Percentiles rank a stretch among this genome's conserved stretches.
Conservation (phyloP, 2,329 filamentous ascomycete species). For the Hypomyces rosellus region DNA sequence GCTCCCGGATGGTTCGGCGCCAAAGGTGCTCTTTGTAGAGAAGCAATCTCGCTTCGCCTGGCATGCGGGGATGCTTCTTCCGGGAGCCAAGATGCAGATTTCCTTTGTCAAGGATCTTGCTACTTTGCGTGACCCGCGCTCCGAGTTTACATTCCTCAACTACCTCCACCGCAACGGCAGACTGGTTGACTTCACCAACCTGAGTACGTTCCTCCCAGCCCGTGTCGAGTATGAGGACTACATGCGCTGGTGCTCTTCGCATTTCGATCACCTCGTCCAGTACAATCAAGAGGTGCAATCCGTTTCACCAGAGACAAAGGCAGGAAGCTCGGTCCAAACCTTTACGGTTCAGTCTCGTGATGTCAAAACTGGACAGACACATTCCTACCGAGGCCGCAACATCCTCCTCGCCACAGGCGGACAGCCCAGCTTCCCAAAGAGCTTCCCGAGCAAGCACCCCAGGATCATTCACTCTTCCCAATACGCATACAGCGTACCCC, state of each 20-base stretch:
- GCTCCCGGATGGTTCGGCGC: constrained; percentile 37
- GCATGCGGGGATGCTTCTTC: constrained; percentile 93
- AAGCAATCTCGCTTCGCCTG: constrained; percentile 78
- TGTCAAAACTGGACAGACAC: constrained; percentile 46
- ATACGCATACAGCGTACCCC: constrained; percentile 61
- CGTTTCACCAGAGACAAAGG: constrained; percentile 51
- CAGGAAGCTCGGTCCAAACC: constrained; percentile 44
- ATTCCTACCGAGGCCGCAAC: constrained; percentile 53
- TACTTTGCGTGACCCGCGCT: constrained; percentile 78
- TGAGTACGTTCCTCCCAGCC: constrained; percentile 80
- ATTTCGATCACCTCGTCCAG: constrained; percentile 65
- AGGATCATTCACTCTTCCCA: constrained; percentile 83
- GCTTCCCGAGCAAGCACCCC: constrained; percentile 62
- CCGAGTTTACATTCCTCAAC: constrained; percentile 91
- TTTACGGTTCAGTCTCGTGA: constrained; percentile 66
- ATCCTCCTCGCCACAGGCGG: constrained; percentile 56
- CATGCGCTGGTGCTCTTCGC: constrained; percentile 81
- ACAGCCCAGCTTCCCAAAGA: constrained; percentile 62
- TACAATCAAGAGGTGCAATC: constrained; percentile 75
- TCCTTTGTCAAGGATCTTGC: constrained; percentile 96
- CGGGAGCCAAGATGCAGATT: constrained; percentile 94
- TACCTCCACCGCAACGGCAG: constrained; percentile 77
- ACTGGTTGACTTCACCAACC: constrained; percentile 86
- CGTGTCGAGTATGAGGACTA: constrained; percentile 93
- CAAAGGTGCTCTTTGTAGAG: constrained; percentile 82